phyloP scores from a whole-genome alignment of 371 early-diverging fungal species.

The Mortierella sp. region DNA sequence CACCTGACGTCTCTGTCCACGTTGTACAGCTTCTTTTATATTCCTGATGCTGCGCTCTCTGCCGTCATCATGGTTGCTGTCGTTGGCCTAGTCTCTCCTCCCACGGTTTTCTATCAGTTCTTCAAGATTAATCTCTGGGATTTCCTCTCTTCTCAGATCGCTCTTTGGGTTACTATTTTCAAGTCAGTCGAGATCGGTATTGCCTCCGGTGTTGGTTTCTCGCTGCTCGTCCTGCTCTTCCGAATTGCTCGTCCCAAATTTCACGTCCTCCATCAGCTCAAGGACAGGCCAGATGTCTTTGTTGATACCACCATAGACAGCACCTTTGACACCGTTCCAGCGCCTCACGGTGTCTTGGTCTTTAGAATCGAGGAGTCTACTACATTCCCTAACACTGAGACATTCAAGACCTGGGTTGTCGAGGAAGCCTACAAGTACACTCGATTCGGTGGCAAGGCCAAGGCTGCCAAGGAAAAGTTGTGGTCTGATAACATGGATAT shows the following conservation, averaged over 20 bases:
- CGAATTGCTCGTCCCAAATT: slow-evolving; percentile 68
- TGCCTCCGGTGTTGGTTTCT: slow-evolving; percentile 64
- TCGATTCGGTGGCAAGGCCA: slow-evolving; percentile 43
- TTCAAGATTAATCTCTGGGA: slow-evolving; percentile 58
- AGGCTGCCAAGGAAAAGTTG: slow-evolving; percentile 24
- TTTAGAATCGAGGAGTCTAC: slow-evolving; percentile 76
- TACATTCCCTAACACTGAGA: slow-evolving; percentile 79
- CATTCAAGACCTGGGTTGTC: slow-evolving; percentile 60
- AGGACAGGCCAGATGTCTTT: slow-evolving; percentile 50
- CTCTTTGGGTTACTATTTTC: slow-evolving; percentile 63
- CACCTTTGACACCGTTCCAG: slow-evolving; percentile 45
- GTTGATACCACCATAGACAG: slow-evolving; percentile 35
- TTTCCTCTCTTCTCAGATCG: slow-evolving; percentile 56
- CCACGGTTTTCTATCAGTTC: slow-evolving; percentile 58
- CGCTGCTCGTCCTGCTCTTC: slow-evolving; percentile 64
- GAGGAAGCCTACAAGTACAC: slow-evolving; percentile 59
- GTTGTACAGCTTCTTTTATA: slow-evolving; percentile 73
- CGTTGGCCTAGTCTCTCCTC: slow-evolving; percentile 71
- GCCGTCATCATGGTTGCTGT: slow-evolving; percentile 85
- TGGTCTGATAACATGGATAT: slow-evolving; percentile 51
- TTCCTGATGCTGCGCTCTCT: slow-evolving; percentile 81
- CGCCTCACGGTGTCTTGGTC: slow-evolving; percentile 70
- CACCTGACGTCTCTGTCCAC: neutral
- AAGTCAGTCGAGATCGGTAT: slow-evolving; percentile 68
- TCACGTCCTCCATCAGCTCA: slow-evolving; percentile 45